Base-by-base conservation (phyloP, 2,329 filamentous ascomycete species). In the Colletotrichum sansevieriae region DNA sequence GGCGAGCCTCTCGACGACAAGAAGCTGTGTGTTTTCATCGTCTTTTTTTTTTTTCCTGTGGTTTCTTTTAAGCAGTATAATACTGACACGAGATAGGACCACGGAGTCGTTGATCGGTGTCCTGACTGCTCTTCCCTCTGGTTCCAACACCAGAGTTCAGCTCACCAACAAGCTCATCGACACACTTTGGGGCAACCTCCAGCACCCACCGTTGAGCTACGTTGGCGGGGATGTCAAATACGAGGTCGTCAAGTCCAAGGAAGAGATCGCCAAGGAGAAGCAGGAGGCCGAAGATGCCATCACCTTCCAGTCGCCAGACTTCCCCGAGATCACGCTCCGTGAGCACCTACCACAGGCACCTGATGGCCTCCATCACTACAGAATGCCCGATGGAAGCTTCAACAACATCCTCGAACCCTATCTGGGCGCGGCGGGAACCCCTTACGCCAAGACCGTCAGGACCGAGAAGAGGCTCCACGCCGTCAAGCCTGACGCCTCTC, bases 381-480 rank as follows among this genome's bases (percentile, higher is more conserved):
- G 77, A 3, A 77, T 75, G 69, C 76, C 82, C 70, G 74, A 85
- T 76, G 75, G 77, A 25, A 80, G 78, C 58, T 77, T 77, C 70
- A 84, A 90, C 80, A 92, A 89, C 73, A 83, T 89, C 56, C 79
- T 88, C 20, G 82, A 87, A 72, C 91, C 91, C 3, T 83, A 88
- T 60, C 80, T 93, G 35, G 91, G 91, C 2, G 84, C 83, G 43
- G 90, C 91, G 10, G 86, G 86, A 12, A 88, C 87, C n/a, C 85
- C 89, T 0, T 93, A 93, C 73, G 91, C 91, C 25, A 86, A 90
- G 70, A 88, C 89, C 0, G 88, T 92, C n/a, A 84, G 84, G 47
- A 86, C 87, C 1, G 79, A 78, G 54, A 86, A 83, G 51, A 82
- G 87, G 58, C 87, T 89, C 64, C 85, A 87, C 1, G 87, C 85